Percentiles rank a stretch among this genome's conserved stretches.
These are phyloP conservation scores for carrot (Daucus carota) DNA, from an alignment of 129 eudicot genomes.

Conservation along the genomic window DNA sequence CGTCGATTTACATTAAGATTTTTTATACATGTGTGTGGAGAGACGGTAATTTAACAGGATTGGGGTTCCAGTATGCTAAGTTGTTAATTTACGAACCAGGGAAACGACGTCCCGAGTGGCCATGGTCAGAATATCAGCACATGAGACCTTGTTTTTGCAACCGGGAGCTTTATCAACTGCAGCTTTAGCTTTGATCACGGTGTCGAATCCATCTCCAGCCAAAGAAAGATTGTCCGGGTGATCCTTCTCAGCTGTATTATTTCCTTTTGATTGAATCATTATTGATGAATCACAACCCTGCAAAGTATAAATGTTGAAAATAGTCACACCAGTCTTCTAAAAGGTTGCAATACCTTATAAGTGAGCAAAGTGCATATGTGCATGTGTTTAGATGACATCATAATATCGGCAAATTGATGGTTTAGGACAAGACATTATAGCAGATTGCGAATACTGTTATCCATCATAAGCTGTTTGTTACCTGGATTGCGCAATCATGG, in stretches of 20 bases:
- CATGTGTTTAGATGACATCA: no score
- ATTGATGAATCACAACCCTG: constrained; percentile 93
- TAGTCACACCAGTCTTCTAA: not conserved
- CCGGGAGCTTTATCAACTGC: constrained; percentile 56
- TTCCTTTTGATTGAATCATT: constrained; percentile 41
- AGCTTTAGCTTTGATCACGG: constrained; percentile 67
- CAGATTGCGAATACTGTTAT: no score
- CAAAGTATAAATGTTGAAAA: not conserved
- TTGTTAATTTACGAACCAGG: constrained; percentile 25
- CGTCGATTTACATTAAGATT: not conserved
- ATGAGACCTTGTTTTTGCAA: constrained; percentile 70
- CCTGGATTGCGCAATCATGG: constrained; percentile 85
- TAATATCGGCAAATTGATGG: no score
- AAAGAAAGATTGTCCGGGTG: constrained; percentile 61
- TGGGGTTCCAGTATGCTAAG: not conserved
- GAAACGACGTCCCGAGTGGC: constrained; percentile 78
- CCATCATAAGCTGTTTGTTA: constrained; percentile 1
- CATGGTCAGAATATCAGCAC: constrained; percentile 86
- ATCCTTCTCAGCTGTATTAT: constrained; percentile 67
- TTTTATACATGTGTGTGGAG: not conserved
- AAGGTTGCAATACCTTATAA: not conserved
- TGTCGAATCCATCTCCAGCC: constrained; percentile 86
- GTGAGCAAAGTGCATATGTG: not conserved
- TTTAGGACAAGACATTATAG: no score
- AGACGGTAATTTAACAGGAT: not conserved